Base-by-base conservation (phyloP, 1,284 basidiomycete genomes). In the Polyporus tsugae region DNA sequence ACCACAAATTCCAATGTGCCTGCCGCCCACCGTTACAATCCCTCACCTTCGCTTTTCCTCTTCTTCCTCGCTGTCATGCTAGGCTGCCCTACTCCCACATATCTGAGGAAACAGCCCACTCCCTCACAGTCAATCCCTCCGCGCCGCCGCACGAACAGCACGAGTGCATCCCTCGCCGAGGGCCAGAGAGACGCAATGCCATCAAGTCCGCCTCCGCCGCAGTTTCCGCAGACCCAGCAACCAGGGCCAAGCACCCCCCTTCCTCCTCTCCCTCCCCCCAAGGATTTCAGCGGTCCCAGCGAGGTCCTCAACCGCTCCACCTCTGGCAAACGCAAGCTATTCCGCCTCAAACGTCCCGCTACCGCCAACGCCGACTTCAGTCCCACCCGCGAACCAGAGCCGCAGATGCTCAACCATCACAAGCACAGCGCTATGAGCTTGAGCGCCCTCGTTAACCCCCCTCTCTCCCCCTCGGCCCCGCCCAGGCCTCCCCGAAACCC, bases 311-410 rank as follows among this genome's bases (percentile, higher is more conserved):
- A 65, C 4, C 66, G 69, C 64, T 60, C 68, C 49, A 39, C 64
- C 25, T 64, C 68, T 2, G 65, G 61, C 49, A 73, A 67, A 55
- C 73, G 72, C 33, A 74, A 64, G 64, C 44, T 73, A 17, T 74
- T 75, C 60, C 75, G 75, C 29, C 62, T 77, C 39, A 75, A 72
- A 52, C 74, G 76, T 2, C 74, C 76, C 44, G 70, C 74, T 13
- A 73, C 72, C 68, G 72, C 76, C 42, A 60, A 64, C 19, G 35
- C 60, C n/a, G 69, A 68, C 11, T 60, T 59, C 36, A 62, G 62
- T 13, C 11, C 62, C 25, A 25, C 36, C 22, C 52, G 33, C 39
- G 68, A 62, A 10, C 65, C 62, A 25, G 57, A 63, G 33, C 53
- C 38, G 41, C 65, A 62, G 33, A 13, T 53, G 49, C 38, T 44